Base-by-base conservation (phyloP, 2,329 filamentous ascomycete species). In the Lasiodiplodia sp. region DNA sequence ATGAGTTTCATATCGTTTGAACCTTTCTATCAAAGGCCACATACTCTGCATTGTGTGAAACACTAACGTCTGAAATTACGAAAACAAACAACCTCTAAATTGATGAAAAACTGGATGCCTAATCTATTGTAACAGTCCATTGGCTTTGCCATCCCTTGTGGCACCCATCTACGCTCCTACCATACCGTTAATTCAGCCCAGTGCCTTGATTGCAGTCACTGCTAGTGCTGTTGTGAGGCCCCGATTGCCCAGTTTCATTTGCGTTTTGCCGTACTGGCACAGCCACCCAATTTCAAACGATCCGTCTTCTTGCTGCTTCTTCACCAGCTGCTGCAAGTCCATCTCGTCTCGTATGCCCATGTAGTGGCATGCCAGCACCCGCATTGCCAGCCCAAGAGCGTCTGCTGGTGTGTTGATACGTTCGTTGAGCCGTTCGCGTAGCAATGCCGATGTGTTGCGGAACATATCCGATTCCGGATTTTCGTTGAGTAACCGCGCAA, bases 301-400 rank as follows among this genome's bases (percentile, higher is more conserved):
- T 0, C 78, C 78, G 68, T 80, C 79, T 21, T 74, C 71, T 34
- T 72, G 71, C 67, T 81, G 78, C 37, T 77, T 37, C 10, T 65
- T 68, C 16, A 73, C 67, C 23, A 81, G 71, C 38, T 67, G 69
- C 10, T 68, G 12, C 7, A 72, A 7, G 66, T 72, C 71, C 14
- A 44, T 34, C 7, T 58, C 69, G 25, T 71, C 73, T 66, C 68
- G 67, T 37, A 76, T 56, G 37, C 68, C 72, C 49, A 77, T 34
- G 23, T 72, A 69, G 25, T 76, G 68, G 53, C 78, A 79, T 3
- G 73, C 73, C 16, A 76, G 49, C 12, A 78, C 70, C 3, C 78
- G 73, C 71, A 76, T 72, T 2, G 74, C 73, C 58, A 78, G 68
- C n/a, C 72, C 74, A 38, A 78, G 70, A 21, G 74, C 71, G 70